Evolutionary conservation across 108 stramenopile genomes (phyloP).

Genomic region (Skeletonema costatum): DNA sequence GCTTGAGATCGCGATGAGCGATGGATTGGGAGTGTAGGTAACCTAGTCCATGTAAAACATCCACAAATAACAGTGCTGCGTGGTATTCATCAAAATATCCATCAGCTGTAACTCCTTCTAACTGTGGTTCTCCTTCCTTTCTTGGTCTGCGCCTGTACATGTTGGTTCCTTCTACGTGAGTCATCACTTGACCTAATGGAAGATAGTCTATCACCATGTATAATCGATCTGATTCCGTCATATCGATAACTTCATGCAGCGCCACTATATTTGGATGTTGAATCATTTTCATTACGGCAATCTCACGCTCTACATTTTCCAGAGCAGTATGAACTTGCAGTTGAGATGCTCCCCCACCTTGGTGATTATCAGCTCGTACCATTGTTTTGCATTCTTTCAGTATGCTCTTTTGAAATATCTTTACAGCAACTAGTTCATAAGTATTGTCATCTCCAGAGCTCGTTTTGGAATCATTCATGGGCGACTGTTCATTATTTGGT

Average conservation of each 20-base stretch:
- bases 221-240: constrained; percentile 64
- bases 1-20: constrained; percentile 79
- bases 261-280: constrained; percentile 78
- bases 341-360: constrained; percentile 46
- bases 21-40: constrained; percentile 83
- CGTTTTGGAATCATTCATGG: background rate
- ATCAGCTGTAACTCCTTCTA: constrained; percentile 34
- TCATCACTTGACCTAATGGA: constrained; percentile 85
- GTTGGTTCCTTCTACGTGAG: constrained; percentile 52
- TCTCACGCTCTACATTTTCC: constrained; percentile 81
- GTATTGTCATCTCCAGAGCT: constrained; percentile 15
- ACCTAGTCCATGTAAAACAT: constrained; percentile 80
- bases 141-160: constrained; percentile 49
- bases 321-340: constrained; percentile 68
- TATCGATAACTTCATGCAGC: constrained; percentile 79
- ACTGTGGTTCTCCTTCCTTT: constrained; percentile 14
- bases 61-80: constrained; percentile 74
- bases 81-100: constrained; percentile 75
- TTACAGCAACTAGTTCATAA: constrained; percentile 76
- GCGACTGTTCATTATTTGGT: background rate
- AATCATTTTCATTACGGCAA: constrained; percentile 86
- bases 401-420: constrained; percentile 70
- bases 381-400: constrained; percentile 67
- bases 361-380: constrained; percentile 1
- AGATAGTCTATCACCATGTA: constrained; percentile 88